phyloP scores from a whole-genome alignment of 805 yeast genomes.

The Saccharomycopsis oosterbeekiorum region DNA sequence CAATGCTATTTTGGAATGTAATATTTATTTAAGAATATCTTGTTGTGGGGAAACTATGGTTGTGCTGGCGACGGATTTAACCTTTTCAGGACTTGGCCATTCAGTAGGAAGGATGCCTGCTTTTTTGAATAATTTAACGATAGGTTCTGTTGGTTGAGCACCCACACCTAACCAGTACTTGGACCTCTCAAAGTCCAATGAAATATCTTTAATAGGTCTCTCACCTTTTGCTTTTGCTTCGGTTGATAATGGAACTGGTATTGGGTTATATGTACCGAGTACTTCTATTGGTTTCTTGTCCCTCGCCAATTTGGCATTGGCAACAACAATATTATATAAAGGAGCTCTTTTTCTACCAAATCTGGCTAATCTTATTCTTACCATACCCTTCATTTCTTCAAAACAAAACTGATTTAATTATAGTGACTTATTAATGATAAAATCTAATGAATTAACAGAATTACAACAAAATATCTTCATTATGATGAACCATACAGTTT shows the following conservation, averaged over 20 bases:
- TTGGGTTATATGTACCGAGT: constrained; percentile 85
- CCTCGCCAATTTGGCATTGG: constrained; percentile 65
- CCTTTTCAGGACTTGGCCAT: constrained; percentile 46
- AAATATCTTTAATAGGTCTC: constrained; percentile 64
- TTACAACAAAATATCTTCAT: too few species aligned
- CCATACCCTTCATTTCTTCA: constrained; percentile 50
- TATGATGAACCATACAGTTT: too few species aligned
- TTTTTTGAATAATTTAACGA: constrained; percentile 63
- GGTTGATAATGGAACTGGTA: constrained; percentile 47
- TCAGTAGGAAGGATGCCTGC: constrained; percentile 58
- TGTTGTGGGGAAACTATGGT: constrained; percentile 9
- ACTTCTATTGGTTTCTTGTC: constrained; percentile 90
- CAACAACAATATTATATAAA: constrained; percentile 83
- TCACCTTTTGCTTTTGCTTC: constrained; percentile 47
- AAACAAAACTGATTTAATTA: too few species aligned
- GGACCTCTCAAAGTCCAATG: constrained; percentile 78
- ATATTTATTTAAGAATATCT: constrained; percentile 12
- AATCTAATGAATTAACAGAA: background rate
- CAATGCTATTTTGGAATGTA: background rate
- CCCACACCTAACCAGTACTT: constrained; percentile 98
- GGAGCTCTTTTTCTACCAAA: constrained; percentile 89
- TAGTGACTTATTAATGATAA: background rate
- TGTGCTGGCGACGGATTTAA: constrained; percentile 18
- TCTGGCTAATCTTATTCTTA: constrained; percentile 83
- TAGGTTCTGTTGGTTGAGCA: constrained; percentile 85